Evolutionary conservation across 2,329 filamentous ascomycete species (phyloP).

Genomic region (Aspergillus sp.): DNA sequence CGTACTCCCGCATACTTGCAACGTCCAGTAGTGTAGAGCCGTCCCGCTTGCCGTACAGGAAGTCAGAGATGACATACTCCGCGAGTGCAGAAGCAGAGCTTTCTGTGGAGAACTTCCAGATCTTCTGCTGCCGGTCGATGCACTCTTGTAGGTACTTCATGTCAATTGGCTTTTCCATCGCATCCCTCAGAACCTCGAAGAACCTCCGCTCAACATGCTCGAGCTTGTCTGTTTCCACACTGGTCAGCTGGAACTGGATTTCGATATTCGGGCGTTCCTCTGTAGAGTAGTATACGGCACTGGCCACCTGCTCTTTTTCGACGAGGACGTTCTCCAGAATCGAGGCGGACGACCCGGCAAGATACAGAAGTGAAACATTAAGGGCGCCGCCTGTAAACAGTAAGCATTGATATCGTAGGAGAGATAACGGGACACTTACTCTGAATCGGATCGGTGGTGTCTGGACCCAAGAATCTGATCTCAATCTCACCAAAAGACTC

Average conservation of each 20-base stretch:
- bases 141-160: conserved; percentile 88
- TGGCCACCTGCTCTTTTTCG: conserved; percentile 86
- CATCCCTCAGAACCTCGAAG: conserved; percentile 74
- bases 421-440: conserved; percentile 31
- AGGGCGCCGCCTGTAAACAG: conserved; percentile 56
- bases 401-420: conserved; percentile 1
- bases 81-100: conserved; percentile 74
- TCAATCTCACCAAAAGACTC: conserved; percentile 86
- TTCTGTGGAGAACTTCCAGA: conserved; percentile 78
- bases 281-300: conserved; percentile 71
- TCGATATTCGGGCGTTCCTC: conserved; percentile 75
- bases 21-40: conserved; percentile 66
- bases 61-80: conserved; percentile 81
- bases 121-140: conserved; percentile 70
- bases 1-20: conserved; percentile 48
- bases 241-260: conserved; percentile 78
- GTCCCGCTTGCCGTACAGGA: conserved; percentile 79
- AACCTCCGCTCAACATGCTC: conserved; percentile 77
- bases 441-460: conserved; percentile 62
- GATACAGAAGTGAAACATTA: conserved; percentile 73
- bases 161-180: conserved; percentile 69
- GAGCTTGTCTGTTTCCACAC: conserved; percentile 81
- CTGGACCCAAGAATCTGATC: conserved; percentile 79
- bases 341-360: conserved; percentile 88
- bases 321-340: conserved; percentile 87